Percentiles rank a stretch among this genome's conserved stretches.
These are phyloP conservation scores for Yamadazyma sp. DNA, from an alignment of 1,139 yeast genomes.

Conservation along the genomic window DNA sequence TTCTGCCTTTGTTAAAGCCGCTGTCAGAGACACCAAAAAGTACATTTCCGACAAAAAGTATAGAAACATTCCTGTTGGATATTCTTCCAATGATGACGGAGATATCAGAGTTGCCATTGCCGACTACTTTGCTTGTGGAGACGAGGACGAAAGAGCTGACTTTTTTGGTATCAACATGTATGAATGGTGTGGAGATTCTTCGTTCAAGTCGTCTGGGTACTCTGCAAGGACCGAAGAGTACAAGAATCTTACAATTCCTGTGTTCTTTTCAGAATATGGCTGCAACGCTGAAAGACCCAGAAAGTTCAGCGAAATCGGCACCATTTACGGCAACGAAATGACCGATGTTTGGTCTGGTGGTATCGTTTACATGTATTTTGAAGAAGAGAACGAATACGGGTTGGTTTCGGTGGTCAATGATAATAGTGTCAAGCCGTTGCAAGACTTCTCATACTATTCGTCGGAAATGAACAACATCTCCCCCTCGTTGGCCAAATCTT, in stretches of 20 bases:
- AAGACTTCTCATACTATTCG: constrained; percentile 48
- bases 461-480: constrained; percentile 59
- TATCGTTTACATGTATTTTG: constrained; percentile 84
- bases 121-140: constrained; percentile 82
- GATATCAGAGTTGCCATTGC: constrained; percentile 72
- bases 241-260: constrained; percentile 69
- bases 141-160: constrained; percentile 65
- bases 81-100: constrained; percentile 82
- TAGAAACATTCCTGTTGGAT: constrained; percentile 82
- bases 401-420: constrained; percentile 54
- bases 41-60: constrained; percentile 66
- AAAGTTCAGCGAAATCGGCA: constrained; percentile 67
- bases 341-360: constrained; percentile 90
- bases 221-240: constrained; percentile 70
- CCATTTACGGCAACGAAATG: constrained; percentile 62
- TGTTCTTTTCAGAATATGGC: constrained; percentile 91
- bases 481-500: constrained; percentile 39
- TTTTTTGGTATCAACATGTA: constrained; percentile 94
- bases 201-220: constrained; percentile 70
- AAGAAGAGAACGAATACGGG: constrained; percentile 80
- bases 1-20: constrained; percentile 88
- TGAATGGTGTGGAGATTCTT: constrained; percentile 88
- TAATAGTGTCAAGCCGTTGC: constrained; percentile 39
- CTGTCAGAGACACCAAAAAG: constrained; percentile 77
- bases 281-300: constrained; percentile 72